A percentile compares a stretch with the other conserved stretches of the same genome.
Evolutionary conservation across 306 rosid genomes (phyloP).

Genomic region (Pyrus communis): DNA sequence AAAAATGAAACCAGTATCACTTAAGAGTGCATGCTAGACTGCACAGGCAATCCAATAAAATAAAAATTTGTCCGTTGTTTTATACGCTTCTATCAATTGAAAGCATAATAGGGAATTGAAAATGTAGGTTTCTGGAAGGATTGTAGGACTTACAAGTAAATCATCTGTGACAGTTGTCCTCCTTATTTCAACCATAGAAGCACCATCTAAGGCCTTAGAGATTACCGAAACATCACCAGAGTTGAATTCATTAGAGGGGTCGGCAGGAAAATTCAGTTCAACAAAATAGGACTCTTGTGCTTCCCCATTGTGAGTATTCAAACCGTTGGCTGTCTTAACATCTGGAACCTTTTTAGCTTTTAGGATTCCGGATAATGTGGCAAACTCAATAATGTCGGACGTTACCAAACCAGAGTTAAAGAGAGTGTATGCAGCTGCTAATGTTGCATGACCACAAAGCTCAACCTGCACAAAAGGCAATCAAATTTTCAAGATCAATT

Average conservation of each 20-base stretch:
- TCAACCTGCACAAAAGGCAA: slow-evolving; percentile 32
- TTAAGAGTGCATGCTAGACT: background rate
- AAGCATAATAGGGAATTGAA: background rate
- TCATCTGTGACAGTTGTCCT: slow-evolving; percentile 23
- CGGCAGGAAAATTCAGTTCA: slow-evolving; percentile 45
- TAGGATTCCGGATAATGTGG: slow-evolving; percentile 55
- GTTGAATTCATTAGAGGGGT: slow-evolving; percentile 18
- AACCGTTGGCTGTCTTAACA: background rate
- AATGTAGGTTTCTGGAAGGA: background rate
- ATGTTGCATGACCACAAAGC: slow-evolving; percentile 79
- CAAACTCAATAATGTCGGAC: slow-evolving; percentile 36
- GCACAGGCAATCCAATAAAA: background rate
- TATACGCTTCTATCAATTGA: background rate
- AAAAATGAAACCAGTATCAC: slow-evolving; percentile 8
- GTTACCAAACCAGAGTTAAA: slow-evolving; percentile 43
- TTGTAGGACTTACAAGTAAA: slow-evolving; percentile 37
- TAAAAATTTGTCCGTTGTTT: background rate
- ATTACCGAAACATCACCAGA: slow-evolving; percentile 24
- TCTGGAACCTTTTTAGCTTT: slow-evolving; percentile 24
- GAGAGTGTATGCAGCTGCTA: slow-evolving; percentile 59
- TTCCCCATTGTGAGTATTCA: slow-evolving; percentile 10
- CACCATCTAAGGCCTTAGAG: slow-evolving; percentile 39
- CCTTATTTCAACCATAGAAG: slow-evolving; percentile 43
- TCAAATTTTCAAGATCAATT: background rate
- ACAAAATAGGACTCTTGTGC: slow-evolving; percentile 21